Conservation (phyloP, 139 green algal species). For the Chlamydomonas incerta region DNA sequence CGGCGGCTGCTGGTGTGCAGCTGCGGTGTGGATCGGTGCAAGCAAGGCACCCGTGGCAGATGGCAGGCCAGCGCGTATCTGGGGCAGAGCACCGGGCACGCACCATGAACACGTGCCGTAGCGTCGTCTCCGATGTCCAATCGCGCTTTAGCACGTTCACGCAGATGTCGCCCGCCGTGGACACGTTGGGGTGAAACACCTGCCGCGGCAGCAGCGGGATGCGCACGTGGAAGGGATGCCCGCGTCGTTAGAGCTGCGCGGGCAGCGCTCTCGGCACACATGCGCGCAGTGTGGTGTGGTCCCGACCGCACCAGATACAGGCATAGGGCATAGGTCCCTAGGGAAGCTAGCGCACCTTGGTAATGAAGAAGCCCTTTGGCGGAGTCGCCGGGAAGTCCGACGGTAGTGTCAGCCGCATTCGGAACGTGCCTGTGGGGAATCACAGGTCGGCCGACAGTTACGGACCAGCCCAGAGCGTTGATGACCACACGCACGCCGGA, state of each 20-base stretch:
- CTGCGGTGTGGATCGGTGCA: no score
- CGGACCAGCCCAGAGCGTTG: no score
- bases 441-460: no score
- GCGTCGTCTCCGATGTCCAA: constrained; percentile 87
- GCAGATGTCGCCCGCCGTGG: constrained; percentile 92
- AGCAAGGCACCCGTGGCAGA: no score
- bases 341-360: constrained; percentile 92
- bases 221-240: no score
- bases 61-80: no score
- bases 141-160: constrained; percentile 98
- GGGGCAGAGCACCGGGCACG: background rate
- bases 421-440: constrained; percentile 90
- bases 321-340: no score
- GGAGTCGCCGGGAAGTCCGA: constrained; percentile 74
- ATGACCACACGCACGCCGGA: no score
- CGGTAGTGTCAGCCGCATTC: constrained; percentile 80
- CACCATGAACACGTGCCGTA: constrained; percentile 86
- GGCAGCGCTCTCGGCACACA: no score
- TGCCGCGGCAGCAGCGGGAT: constrained; percentile 84
- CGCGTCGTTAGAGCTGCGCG: constrained; percentile 47
- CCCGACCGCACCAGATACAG: no score
- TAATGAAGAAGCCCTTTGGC: constrained; percentile 89
- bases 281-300: no score
- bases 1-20: no score
- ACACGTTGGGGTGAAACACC: constrained; percentile 99